Evolutionary conservation across 306 rosid genomes (phyloP).

Genomic region (Fragaria ananassa): DNA sequence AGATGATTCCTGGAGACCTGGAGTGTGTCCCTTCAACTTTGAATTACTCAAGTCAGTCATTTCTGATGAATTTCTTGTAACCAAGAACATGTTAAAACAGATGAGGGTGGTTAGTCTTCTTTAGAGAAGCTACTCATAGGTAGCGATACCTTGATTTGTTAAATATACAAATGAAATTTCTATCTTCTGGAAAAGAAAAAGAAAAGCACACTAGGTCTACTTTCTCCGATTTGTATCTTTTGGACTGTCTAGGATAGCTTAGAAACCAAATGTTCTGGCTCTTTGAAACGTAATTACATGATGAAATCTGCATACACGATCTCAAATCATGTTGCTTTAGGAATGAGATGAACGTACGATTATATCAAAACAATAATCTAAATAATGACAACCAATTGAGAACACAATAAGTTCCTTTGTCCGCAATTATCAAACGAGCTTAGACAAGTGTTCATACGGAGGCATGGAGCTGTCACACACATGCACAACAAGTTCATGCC

Average conservation of each 20-base stretch:
- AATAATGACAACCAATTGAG: not conserved
- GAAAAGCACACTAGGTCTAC: not conserved
- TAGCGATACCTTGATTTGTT: not conserved
- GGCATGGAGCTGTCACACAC: slow-evolving; percentile 15
- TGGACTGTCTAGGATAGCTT: not conserved
- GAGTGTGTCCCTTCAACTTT: not conserved
- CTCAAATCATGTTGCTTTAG: not conserved
- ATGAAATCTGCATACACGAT: not conserved
- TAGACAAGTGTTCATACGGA: not conserved
- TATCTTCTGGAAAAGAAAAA: not conserved
- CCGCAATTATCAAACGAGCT: slow-evolving; percentile 6
- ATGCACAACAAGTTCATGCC: slow-evolving; percentile 21
- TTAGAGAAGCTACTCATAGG: not conserved
- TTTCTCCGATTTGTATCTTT: not conserved
- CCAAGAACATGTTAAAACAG: not conserved
- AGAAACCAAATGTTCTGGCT: not conserved
- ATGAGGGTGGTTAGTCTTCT: not conserved
- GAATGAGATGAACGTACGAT: not conserved
- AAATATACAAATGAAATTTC: not conserved
- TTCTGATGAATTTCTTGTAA: not conserved
- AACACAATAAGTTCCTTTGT: not conserved
- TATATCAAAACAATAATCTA: not conserved
- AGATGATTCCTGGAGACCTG: slow-evolving; percentile 1
- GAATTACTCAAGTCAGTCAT: not conserved
- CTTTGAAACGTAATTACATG: not conserved